Evolutionary conservation across 768 basidiomycete genomes (phyloP).

Genomic region (Omphalotus guepiniiformis): DNA sequence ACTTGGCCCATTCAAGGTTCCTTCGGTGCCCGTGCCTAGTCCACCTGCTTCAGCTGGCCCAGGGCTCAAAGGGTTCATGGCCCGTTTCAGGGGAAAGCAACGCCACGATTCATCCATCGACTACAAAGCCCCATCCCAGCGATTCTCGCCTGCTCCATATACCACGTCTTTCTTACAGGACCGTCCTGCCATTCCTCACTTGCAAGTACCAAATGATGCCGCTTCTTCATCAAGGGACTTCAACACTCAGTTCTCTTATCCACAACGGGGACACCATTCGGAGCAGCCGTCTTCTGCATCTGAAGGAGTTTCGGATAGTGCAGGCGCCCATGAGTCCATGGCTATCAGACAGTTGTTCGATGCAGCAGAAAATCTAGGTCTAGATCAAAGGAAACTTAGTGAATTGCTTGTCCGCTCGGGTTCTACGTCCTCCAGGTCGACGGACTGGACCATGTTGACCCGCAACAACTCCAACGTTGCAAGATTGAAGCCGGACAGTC

Average conservation of each 20-base stretch:
- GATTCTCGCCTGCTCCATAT: constrained; percentile 4
- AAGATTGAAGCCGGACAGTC: constrained; percentile 23
- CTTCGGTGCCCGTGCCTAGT: constrained; percentile 46
- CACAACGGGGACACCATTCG: constrained; percentile 10
- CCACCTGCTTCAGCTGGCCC: constrained; percentile 73
- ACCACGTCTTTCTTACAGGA: constrained; percentile 6
- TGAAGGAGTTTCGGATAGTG: constrained; percentile 21
- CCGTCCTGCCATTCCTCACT: not conserved
- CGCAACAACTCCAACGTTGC: constrained; percentile 38
- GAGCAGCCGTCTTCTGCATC: constrained; percentile 14
- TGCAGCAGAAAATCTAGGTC: constrained; percentile 70
- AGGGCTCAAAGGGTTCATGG: constrained; percentile 77
- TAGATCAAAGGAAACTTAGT: constrained; percentile 67
- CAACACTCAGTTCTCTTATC: constrained; percentile 24
- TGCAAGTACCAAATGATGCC: not conserved
- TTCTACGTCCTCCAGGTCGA: constrained; percentile 54
- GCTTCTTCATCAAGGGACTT: constrained; percentile 16
- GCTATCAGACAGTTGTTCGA: constrained; percentile 72
- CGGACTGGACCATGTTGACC: constrained; percentile 40
- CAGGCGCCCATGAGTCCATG: constrained; percentile 34
- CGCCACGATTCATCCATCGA: constrained; percentile 26
- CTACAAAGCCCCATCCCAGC: constrained; percentile 3
- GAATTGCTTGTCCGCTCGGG: constrained; percentile 70
- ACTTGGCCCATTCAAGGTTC: constrained; percentile 46
- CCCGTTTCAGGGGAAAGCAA: constrained; percentile 60